phyloP scores from a whole-genome alignment of 192 early-diverging fungal genomes.

The Coemansia sp. region DNA sequence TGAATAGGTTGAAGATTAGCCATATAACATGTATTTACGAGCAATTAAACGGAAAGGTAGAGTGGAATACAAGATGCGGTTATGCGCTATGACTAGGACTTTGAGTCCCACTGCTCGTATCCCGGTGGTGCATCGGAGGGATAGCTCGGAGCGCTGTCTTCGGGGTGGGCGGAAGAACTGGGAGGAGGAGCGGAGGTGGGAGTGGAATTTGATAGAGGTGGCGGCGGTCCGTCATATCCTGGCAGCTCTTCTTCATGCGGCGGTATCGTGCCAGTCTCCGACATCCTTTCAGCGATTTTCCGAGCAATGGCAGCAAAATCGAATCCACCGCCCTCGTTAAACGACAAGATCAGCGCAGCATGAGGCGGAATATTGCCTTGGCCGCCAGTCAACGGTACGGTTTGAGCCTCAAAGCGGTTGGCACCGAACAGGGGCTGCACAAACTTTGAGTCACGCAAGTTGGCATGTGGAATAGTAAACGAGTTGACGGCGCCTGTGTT shows the following conservation, averaged over 20 bases:
- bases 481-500: slow-evolving; percentile 21
- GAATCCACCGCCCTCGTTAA: slow-evolving; percentile 54
- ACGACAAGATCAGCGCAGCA: slow-evolving; percentile 28
- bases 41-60: not conserved
- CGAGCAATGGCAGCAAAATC: slow-evolving; percentile 46
- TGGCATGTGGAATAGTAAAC: slow-evolving; percentile 41
- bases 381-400: slow-evolving; percentile 17
- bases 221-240: slow-evolving; percentile 33
- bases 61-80: not conserved
- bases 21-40: slow-evolving; percentile 4
- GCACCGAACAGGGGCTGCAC: slow-evolving; percentile 45
- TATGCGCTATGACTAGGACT: not conserved
- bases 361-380: slow-evolving; percentile 2
- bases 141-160: slow-evolving; percentile 17
- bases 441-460: slow-evolving; percentile 29
- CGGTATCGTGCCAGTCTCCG: slow-evolving; percentile 40
- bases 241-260: slow-evolving; percentile 48
- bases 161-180: not conserved
- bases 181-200: not conserved
- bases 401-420: slow-evolving; percentile 42
- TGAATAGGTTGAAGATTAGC: not conserved
- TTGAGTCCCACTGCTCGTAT: slow-evolving; percentile 27
- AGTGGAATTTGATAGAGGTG: not conserved
- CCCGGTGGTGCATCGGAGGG: slow-evolving; percentile 46
- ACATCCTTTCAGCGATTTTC: slow-evolving; percentile 39